These are phyloP conservation scores for Ceratobasidium sp. DNA, from an alignment of 1,284 basidiomycete genomes.

Conservation along the genomic window DNA sequence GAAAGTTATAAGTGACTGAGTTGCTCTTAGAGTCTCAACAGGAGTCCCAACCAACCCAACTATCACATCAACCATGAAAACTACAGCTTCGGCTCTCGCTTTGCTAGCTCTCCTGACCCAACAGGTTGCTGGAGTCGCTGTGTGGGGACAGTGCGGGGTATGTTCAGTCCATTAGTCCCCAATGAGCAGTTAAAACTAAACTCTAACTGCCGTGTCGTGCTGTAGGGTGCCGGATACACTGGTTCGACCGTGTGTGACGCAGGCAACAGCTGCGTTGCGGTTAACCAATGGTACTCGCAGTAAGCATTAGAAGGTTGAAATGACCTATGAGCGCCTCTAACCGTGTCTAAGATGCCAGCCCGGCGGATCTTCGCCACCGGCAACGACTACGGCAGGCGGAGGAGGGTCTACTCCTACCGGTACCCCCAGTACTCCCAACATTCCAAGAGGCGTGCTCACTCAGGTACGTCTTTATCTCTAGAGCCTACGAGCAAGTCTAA, in stretches of 20 bases:
- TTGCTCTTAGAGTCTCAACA: slow-evolving; percentile 1
- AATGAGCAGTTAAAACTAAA: too few relatives aligned
- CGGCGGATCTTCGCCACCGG: background rate
- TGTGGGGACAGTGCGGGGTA: slow-evolving; percentile 37
- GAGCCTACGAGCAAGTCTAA: too few relatives aligned
- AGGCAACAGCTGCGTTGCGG: background rate
- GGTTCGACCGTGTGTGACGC: slow-evolving; percentile 23
- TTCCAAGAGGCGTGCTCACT: slow-evolving; percentile 24
- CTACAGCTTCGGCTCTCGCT: slow-evolving; percentile 25
- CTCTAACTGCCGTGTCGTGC: background rate
- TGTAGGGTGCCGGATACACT: slow-evolving; percentile 30
- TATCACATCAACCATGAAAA: slow-evolving; percentile 17
- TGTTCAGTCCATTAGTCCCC: background rate
- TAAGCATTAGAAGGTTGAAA: background rate
- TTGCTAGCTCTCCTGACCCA: slow-evolving; percentile 18
- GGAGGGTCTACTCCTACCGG: slow-evolving; percentile 16
- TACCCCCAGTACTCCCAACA: background rate
- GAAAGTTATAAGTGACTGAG: slow-evolving; percentile 21
- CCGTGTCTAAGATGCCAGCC: slow-evolving; percentile 22
- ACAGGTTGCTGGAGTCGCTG: slow-evolving; percentile 4
- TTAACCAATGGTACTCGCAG: slow-evolving; percentile 31
- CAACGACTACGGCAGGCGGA: background rate
- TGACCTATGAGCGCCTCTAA: background rate
- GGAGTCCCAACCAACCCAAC: background rate
- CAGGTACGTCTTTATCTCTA: background rate